These are phyloP conservation scores for Vitis amurensis DNA, from an alignment of 164 flowering plant genomes.

Conservation along the genomic window DNA sequence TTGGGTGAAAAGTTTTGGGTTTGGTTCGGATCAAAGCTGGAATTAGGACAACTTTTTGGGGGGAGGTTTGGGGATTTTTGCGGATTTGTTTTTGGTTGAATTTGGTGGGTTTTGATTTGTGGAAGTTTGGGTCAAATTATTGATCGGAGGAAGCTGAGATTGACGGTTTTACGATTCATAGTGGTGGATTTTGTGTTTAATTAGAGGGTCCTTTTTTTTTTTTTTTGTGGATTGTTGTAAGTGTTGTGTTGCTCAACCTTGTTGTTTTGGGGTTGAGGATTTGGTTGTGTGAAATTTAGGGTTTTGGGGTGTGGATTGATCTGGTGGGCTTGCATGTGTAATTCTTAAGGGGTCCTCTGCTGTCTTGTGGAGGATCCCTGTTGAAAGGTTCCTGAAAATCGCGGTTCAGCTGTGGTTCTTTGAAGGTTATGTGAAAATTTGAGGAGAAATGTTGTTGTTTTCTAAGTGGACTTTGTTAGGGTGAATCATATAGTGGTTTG, in stretches of 20 bases:
- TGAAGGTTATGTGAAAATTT: conserved; percentile 6
- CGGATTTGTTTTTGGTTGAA: not conserved
- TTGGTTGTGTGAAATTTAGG: not conserved
- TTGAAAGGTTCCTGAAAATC: conserved; percentile 12
- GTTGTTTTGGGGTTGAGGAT: not conserved
- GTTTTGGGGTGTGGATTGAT: conserved; percentile 20
- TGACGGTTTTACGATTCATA: not conserved
- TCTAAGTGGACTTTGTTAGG: not conserved
- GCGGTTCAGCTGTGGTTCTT: not conserved
- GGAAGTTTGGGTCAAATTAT: not conserved
- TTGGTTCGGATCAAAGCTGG: not conserved
- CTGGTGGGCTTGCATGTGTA: conserved; percentile 37
- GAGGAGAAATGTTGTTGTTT: conserved; percentile 3
- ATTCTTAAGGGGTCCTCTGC: conserved; percentile 56
- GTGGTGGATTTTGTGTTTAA: not conserved
- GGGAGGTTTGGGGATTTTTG: too few relatives aligned
- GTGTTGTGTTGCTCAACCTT: not conserved
- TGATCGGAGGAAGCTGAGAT: conserved; percentile 3
- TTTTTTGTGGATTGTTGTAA: not conserved
- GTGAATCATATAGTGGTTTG: conserved; percentile 9
- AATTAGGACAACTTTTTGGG: not conserved
- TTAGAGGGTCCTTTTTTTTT: not conserved
- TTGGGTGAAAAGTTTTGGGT: not conserved
- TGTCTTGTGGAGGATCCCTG: conserved; percentile 57
- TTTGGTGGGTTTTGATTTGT: not conserved